Base-by-base conservation (phyloP, 2,329 filamentous ascomycete species). In the Monosporascus sp. region DNA sequence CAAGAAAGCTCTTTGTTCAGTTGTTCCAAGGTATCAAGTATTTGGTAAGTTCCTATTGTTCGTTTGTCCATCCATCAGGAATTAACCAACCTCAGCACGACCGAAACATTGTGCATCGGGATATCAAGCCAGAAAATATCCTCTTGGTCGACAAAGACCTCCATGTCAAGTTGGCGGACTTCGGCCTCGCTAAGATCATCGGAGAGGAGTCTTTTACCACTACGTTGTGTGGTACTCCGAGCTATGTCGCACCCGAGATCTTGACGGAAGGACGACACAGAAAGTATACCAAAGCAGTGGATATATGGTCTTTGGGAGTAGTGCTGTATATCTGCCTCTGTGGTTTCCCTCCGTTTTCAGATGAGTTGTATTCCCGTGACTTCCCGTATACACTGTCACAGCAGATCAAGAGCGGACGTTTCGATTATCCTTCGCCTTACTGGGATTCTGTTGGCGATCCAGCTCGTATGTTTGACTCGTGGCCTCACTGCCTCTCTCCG, bases 121-220 rank as follows among this genome's bases (percentile, higher is more conserved):
- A 99, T 63, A 97, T 99, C 72, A 97, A 97, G 71, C 93, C 92
- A 0, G 93, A 97, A 68, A 97, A 97, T 64, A 97, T 99, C 37
- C 75, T 99, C 8, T 75, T 99, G 37, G 84, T 88, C 5, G 90
- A 97, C 71, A 90, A 90, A 64, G 80, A 94, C 37, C 74, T 97
- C 27, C 85, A 86, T 54, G 87, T 96, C 58, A 99, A 99, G 72
- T 75, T 99, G 56, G 94, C 92, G 20, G 94, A 99, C 70, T 99
- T 99, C 71, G 94, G 94, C 46, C 80, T 99, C 38, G 93, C 94
- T 43, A 99, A 99, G 73, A 97, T 99, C 60, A 96, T 99, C 60
- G 95, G 95, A 57, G 94, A 99, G 69, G 91, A 97, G 67, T 97
- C 93, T 0, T 99, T 99, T 68, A 97, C 94, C 1, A 97, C 92